Evolutionary conservation across 257 asterid genomes (phyloP).

Genomic region (Datura wrightii): DNA sequence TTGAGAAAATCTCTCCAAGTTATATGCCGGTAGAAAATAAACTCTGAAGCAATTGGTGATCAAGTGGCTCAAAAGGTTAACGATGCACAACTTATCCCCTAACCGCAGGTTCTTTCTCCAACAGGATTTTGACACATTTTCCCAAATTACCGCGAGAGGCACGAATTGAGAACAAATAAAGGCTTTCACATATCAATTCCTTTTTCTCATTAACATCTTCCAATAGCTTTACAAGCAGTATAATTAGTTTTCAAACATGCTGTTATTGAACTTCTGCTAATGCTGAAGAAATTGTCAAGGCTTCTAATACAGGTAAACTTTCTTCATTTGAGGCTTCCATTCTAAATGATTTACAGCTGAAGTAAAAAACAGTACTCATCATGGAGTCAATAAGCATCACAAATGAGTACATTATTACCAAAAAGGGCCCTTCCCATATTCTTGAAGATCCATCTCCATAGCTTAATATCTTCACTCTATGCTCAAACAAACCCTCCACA

Average conservation of each 20-base stretch:
- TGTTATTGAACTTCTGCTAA: constrained; percentile 47
- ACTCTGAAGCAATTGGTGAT: neutral
- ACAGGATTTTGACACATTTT: neutral
- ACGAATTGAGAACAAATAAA: neutral
- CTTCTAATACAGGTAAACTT: constrained; percentile 65
- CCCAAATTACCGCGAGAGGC: neutral
- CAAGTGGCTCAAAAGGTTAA: neutral
- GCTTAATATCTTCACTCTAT: constrained; percentile 86
- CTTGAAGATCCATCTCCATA: constrained; percentile 94
- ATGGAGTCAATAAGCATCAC: constrained; percentile 81
- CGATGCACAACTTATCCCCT: neutral
- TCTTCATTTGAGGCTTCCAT: constrained; percentile 65
- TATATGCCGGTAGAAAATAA: too few relatives aligned
- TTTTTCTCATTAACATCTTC: constrained; percentile 12
- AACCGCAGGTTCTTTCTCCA: neutral
- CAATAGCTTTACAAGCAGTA: constrained; percentile 29
- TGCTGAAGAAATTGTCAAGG: constrained; percentile 50
- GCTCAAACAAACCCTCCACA: constrained; percentile 91
- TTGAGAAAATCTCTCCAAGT: neutral
- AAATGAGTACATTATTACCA: constrained; percentile 83
- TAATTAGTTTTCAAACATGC: constrained; percentile 28
- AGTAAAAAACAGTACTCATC: constrained; percentile 93
- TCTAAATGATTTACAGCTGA: constrained; percentile 87
- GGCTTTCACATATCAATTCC: constrained; percentile 21
- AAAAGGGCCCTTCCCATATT: constrained; percentile 95